Evolutionary conservation across 768 basidiomycete species (phyloP).

Genomic region (Naganishia vaughanmartiniae): DNA sequence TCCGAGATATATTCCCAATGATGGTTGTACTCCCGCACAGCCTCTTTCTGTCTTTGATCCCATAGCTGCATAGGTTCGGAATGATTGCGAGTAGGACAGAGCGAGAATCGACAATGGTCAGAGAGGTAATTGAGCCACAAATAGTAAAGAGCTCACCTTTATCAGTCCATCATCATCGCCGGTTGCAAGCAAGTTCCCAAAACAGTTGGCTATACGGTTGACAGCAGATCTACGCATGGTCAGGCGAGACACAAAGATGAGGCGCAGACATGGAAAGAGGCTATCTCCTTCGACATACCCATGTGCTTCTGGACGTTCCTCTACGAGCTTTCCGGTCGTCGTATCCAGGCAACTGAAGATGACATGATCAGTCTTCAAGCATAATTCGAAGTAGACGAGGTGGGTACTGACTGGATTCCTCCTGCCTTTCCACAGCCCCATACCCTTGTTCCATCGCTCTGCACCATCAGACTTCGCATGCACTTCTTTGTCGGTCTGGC

Average conservation of each 20-base stretch:
- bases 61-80: constrained; percentile 64
- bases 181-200: constrained; percentile 70
- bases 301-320: constrained; percentile 44
- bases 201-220: constrained; percentile 74
- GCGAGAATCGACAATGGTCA: background rate
- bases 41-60: constrained; percentile 73
- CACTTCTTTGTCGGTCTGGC: constrained; percentile 77
- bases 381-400: constrained; percentile 4
- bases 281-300: constrained; percentile 31
- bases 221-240: constrained; percentile 58
- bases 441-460: constrained; percentile 66
- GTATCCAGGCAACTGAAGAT: constrained; percentile 35
- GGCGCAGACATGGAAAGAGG: background rate
- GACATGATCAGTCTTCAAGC: constrained; percentile 47
- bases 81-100: background rate
- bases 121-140: background rate
- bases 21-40: constrained; percentile 69
- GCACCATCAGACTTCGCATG: constrained; percentile 69
- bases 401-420: constrained; percentile 65
- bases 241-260: background rate
- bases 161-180: constrained; percentile 94
- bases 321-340: constrained; percentile 37
- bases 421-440: constrained; percentile 81
- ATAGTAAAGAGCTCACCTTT: constrained; percentile 60
- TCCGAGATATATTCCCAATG: constrained; percentile 95